These are phyloP conservation scores for Fusarium nodosum DNA, from an alignment of 2,329 filamentous ascomycete species.

Conservation along the genomic window DNA sequence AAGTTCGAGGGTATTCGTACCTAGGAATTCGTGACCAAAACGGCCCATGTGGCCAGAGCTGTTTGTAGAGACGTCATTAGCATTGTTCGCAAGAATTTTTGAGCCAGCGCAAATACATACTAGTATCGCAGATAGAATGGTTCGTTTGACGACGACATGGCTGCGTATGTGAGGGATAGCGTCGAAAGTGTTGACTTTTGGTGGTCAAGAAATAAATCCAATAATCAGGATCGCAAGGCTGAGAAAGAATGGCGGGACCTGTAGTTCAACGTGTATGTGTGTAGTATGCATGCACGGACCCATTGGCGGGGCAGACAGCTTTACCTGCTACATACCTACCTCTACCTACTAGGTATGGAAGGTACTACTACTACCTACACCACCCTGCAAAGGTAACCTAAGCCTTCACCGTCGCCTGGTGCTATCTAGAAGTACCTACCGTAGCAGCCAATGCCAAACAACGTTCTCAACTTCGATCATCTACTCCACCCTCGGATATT, in stretches of 20 bases:
- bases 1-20: constrained; percentile 61
- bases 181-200: constrained; percentile 6
- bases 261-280: constrained; percentile 16
- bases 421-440: not conserved
- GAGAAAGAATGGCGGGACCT: constrained; percentile 44
- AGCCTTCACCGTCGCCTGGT: no score
- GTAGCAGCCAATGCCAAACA: not conserved
- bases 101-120: constrained; percentile 65
- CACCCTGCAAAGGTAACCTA: not conserved
- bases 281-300: constrained; percentile 37
- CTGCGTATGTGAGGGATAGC: constrained; percentile 45
- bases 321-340: constrained; percentile 6
- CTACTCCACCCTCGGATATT: not conserved
- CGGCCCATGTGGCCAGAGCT: constrained; percentile 98
- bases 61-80: constrained; percentile 37
- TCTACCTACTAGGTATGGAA: no score
- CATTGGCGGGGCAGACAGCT: constrained; percentile 45
- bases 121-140: constrained; percentile 98
- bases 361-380: no score
- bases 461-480: not conserved
- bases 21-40: constrained; percentile 97
- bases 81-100: constrained; percentile 3
- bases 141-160: constrained; percentile 78
- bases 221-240: constrained; percentile 43
- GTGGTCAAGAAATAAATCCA: constrained; percentile 18